Evolutionary conservation across 176 grass and related monocot species (phyloP), one percentile per base, ranked within the genome.

Genomic region (Raddia distichophylla): DNA sequence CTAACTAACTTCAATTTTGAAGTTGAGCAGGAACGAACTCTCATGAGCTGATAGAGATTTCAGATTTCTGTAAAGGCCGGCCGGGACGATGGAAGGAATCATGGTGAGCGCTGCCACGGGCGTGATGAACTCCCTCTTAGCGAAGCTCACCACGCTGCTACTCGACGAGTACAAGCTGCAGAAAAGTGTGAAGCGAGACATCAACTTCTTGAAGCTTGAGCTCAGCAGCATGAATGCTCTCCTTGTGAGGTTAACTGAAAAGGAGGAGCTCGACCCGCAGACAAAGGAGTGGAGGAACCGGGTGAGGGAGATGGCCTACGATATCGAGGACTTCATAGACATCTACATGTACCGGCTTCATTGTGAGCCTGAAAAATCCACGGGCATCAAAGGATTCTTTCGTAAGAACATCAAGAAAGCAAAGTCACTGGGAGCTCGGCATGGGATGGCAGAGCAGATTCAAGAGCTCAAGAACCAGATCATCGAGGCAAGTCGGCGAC

Each of bases 241-340:
- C 8, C 60, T 78, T 15, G 27, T 7, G 15, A 65, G 3, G 22
- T 32, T 78, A 9, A 16, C 76, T 2, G 60, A 20, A 2, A 1
- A 13, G 2, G 27, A 17, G 1, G 19, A 64, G 16, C 60, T 78
- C 3, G 60, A 78, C 5, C 16, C 7, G 5, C 76, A 65, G 22
- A 37, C 8, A 2, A 78, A 64, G 27, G 60, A 78, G 1, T 78
- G 60, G 76, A 50, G 32, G 47, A 34, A 78, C 60, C 34, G 65
- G 60, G 76, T 78, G 15, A 43, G 76, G 0, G 76, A 65, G 46
- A 14, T 78, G 46, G 19, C 44, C 60, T 78, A 78, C 1, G 60
- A 78, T 9, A 53, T 65, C 7, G 76, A 78, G 32, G 76, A 78
- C 32, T 78, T 60, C 16, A 78, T 78, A 0, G 76, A 78, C 76